Conservation (phyloP, 108 stramenopile genomes). For the Cylindrotheca fusiformis region DNA sequence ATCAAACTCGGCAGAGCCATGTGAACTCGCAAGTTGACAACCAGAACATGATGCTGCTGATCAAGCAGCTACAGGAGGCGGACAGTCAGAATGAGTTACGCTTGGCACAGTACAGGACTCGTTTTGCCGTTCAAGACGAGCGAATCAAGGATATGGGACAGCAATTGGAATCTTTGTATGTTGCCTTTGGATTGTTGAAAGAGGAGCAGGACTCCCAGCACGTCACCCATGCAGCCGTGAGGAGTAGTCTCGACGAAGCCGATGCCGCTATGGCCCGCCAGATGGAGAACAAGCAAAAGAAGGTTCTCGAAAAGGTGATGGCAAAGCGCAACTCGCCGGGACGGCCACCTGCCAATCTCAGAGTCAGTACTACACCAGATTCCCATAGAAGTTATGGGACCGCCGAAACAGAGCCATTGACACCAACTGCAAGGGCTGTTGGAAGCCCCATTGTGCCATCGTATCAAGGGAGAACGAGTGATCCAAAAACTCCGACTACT, state of each 20-base stretch:
- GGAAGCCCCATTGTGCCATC: neutral
- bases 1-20: slow-evolving; percentile 1
- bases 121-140: slow-evolving; percentile 58
- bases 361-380: neutral
- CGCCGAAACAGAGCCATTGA: neutral
- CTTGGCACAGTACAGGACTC: slow-evolving; percentile 49
- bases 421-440: neutral
- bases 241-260: slow-evolving; percentile 32
- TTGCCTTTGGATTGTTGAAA: slow-evolving; percentile 60
- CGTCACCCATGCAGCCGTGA: slow-evolving; percentile 3
- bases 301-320: neutral
- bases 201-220: slow-evolving; percentile 39
- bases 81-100: slow-evolving; percentile 49
- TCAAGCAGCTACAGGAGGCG: slow-evolving; percentile 28
- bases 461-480: neutral
- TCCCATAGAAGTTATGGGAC: neutral
- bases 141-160: slow-evolving; percentile 70
- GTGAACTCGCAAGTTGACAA: slow-evolving; percentile 34
- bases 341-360: no score
- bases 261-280: slow-evolving; percentile 44
- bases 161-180: slow-evolving; percentile 65
- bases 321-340: neutral
- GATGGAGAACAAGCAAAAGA: slow-evolving; percentile 16
- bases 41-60: slow-evolving; percentile 31
- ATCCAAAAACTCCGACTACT: slow-evolving; percentile 12